Conservation (phyloP, 176 grass and related monocot genomes). For the Saccharum spontaneum region DNA sequence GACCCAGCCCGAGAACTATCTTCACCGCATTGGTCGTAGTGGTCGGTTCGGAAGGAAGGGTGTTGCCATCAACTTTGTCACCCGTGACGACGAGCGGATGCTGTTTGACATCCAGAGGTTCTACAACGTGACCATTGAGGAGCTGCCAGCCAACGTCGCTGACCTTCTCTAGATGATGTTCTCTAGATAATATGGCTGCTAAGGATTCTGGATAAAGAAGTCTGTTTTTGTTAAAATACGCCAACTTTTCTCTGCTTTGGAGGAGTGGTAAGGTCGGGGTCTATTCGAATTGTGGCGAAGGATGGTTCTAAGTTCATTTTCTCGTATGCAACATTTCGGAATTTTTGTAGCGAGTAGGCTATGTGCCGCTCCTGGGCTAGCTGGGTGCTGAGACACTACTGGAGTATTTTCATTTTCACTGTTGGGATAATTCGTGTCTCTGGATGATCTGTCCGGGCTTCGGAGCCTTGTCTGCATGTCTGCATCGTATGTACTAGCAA, state of each 20-base stretch:
- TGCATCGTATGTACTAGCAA: neutral
- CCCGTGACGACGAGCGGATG: constrained; percentile 70
- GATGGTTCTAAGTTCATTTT: constrained; percentile 19
- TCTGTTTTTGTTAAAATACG: constrained; percentile 46
- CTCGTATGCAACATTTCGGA: constrained; percentile 38
- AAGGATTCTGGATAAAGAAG: constrained; percentile 36
- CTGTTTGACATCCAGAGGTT: constrained; percentile 78
- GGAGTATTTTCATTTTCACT: constrained; percentile 21
- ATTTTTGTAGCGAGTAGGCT: constrained; percentile 47
- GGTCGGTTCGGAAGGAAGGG: constrained; percentile 84
- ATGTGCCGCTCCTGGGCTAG: constrained; percentile 31
- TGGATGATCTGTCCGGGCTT: neutral
- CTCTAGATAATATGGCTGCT: constrained; percentile 26
- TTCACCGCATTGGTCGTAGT: constrained; percentile 77
- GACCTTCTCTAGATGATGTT: constrained; percentile 63
- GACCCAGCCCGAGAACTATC: constrained; percentile 80
- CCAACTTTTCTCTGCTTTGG: constrained; percentile 46
- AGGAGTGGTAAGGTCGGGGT: constrained; percentile 36
- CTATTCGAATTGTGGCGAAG: constrained; percentile 45
- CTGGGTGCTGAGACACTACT: constrained; percentile 31
- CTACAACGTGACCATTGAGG: constrained; percentile 65
- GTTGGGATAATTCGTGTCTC: neutral
- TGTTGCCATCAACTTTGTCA: constrained; percentile 83
- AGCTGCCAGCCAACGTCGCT: constrained; percentile 73
- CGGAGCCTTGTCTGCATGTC: neutral